These are phyloP conservation scores for Neonectria punicea DNA, from an alignment of 2,329 filamentous ascomycete genomes.

Conservation along the genomic window DNA sequence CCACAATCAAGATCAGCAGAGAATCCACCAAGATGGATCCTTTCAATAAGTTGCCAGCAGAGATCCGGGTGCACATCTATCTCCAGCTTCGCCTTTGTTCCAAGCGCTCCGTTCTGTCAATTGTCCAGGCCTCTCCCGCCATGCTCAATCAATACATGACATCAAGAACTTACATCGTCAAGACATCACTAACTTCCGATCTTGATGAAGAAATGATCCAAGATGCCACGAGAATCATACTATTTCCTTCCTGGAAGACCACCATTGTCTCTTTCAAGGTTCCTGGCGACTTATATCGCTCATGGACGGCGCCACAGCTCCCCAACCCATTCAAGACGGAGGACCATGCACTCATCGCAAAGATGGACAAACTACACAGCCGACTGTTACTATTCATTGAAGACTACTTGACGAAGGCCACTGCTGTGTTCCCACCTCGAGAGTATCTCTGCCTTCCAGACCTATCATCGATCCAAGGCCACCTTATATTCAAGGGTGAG, in stretches of 20 bases:
- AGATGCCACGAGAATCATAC: slow-evolving; percentile 26
- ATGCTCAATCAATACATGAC: slow-evolving; percentile 22
- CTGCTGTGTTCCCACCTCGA: slow-evolving; percentile 13
- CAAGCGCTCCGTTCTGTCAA: background rate
- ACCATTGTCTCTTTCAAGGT: background rate
- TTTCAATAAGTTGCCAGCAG: slow-evolving; percentile 16
- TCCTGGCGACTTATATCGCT: background rate
- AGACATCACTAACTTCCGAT: slow-evolving; percentile 10
- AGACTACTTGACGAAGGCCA: slow-evolving; percentile 34
- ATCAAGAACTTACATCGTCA: slow-evolving; percentile 11
- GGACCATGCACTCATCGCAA: background rate
- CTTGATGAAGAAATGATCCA: slow-evolving; percentile 25
- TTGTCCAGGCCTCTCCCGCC: slow-evolving; percentile 18
- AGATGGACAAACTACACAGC: slow-evolving; percentile 3
- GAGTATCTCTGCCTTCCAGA: slow-evolving; percentile 25
- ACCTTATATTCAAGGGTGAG: slow-evolving; percentile 12
- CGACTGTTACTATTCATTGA: slow-evolving; percentile 23
- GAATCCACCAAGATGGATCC: slow-evolving; percentile 20
- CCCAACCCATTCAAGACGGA: slow-evolving; percentile 8
- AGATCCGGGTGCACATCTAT: slow-evolving; percentile 14
- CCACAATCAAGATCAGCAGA: background rate
- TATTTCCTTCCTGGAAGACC: background rate
- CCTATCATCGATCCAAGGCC: background rate
- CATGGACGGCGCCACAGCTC: slow-evolving; percentile 18
- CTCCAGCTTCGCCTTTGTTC: background rate